Evolutionary conservation across 768 basidiomycete genomes (phyloP), one percentile per base, ranked within the genome.

Genomic region (Tubosaeta sp.): DNA sequence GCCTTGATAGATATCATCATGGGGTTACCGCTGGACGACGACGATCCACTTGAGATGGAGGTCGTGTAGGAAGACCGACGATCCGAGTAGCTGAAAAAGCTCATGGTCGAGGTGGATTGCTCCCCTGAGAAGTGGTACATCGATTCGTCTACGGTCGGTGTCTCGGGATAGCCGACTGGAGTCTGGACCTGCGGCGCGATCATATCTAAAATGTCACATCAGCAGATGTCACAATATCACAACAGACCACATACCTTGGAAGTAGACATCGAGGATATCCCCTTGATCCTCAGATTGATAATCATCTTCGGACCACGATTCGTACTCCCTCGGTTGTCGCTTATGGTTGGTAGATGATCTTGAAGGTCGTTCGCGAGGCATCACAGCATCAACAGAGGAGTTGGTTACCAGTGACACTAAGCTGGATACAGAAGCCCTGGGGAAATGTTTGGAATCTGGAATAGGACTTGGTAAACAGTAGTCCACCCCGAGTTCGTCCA

Each of bases 1-100:
- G 81, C 88, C 70, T 90, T 90, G 72, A 89, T 76, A 2, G 76
- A 71, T 43, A 87, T 59, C 25, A 65, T 48, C 53, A 59, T 50
- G 26, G 46, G 42, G 49, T 68, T 49, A 61, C 58, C 35, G 51
- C 59, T 65, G 58, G 54, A 63, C 7, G 62, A 57, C 5, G 69
- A 68, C 3, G 74, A 73, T 6, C 70, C 68, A 17, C 73, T 74
- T n/a, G 74, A 68, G 13, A 75, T 67, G 14, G 67, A 67, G 22
- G 67, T 66, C 34, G 66, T 45, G 33, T 60, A 63, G 56, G 68
- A 71, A 22, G 63, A 56, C 5, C 68, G 69, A 32, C 59, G 50
- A 12, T 55, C 57, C 5, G 61, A 59, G 48, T 48, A 52, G 1
- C 48, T 38, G 4, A 41, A 56, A 26, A 33, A 56, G 32, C 43